A percentile compares a stretch with the other conserved stretches of the same genome.
Conservation (phyloP, 140 eudicot genomes). For the Senecio squalidus region DNA sequence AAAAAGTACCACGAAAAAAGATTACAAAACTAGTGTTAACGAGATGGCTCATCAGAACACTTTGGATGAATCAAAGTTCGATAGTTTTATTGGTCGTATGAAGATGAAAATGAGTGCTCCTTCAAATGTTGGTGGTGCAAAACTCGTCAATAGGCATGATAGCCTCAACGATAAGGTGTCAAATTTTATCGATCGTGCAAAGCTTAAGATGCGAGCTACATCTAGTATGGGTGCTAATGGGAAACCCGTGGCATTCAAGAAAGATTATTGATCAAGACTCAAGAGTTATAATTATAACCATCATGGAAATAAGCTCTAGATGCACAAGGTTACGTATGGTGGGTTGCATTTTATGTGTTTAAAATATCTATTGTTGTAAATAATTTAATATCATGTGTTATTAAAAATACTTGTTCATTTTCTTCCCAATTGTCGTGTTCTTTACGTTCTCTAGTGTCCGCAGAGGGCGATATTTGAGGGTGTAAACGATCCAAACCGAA, state of each 20-base stretch:
- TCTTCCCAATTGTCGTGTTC: too few species aligned
- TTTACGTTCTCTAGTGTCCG: too few species aligned
- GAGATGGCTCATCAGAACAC: conserved; percentile 21
- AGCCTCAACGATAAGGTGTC: conserved; percentile 57
- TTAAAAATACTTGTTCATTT: too few species aligned
- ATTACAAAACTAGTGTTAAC: conserved; percentile 3
- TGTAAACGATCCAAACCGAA: too few species aligned
- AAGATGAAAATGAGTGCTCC: conserved; percentile 39
- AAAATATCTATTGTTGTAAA: neutral
- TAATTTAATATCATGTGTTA: conserved; percentile 1
- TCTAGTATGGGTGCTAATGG: conserved; percentile 30
- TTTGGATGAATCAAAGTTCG: conserved; percentile 24
- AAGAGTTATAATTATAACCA: too few species aligned
- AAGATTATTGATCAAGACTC: conserved; percentile 7
- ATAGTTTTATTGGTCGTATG: conserved; percentile 38
- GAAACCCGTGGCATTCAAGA: conserved; percentile 16
- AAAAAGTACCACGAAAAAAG: neutral
- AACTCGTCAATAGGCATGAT: conserved; percentile 23
- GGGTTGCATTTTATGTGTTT: conserved; percentile 13
- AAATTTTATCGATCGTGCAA: conserved; percentile 39
- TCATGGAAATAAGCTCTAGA: conserved; percentile 11
- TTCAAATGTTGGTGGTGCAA: conserved; percentile 21
- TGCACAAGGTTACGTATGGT: conserved; percentile 1
- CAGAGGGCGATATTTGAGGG: too few species aligned
- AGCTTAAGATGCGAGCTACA: conserved; percentile 38